A percentile compares a stretch with the other conserved stretches of the same genome.
Evolutionary conservation across 2,329 filamentous ascomycete genomes (phyloP).

Genomic region (Gaeumannomyces sp.): DNA sequence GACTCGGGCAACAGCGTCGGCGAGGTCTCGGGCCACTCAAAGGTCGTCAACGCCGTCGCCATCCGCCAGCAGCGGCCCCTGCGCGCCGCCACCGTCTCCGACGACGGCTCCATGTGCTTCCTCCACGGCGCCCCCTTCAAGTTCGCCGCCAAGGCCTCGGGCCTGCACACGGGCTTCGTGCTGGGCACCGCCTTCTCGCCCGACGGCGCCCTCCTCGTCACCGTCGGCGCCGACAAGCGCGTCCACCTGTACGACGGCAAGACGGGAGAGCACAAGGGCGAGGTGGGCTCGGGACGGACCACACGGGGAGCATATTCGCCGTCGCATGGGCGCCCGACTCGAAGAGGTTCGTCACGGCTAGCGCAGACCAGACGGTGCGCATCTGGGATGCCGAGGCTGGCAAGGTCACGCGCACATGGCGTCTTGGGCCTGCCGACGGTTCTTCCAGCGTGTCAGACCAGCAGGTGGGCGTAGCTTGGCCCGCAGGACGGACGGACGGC

Average conservation of each 20-base stretch:
- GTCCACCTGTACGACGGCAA: constrained; percentile 97
- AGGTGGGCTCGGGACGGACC: constrained; percentile 52
- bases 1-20: constrained; percentile 96
- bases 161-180: constrained; percentile 81
- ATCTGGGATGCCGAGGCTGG: constrained; percentile 86
- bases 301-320: constrained; percentile 88
- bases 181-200: constrained; percentile 85
- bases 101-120: constrained; percentile 86
- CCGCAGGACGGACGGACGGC: constrained; percentile 72
- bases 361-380: constrained; percentile 89
- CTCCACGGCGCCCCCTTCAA: constrained; percentile 94
- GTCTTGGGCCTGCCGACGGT: constrained; percentile 66
- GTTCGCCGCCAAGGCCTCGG: constrained; percentile 76
- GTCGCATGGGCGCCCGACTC: constrained; percentile 88
- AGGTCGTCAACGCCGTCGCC: constrained; percentile 83
- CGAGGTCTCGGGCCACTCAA: constrained; percentile 87
- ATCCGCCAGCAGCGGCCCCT: constrained; percentile 87
- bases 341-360: constrained; percentile 80
- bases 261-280: constrained; percentile 78
- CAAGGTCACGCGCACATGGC: constrained; percentile 75
- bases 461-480: constrained; percentile 92
- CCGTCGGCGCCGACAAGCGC: constrained; percentile 83
- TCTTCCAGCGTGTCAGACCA: constrained; percentile 70
- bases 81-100: constrained; percentile 82
- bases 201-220: constrained; percentile 75